Evolutionary conservation across 371 early-diverging fungal genomes (phyloP).

Genomic region (Haplosporangium sp.): DNA sequence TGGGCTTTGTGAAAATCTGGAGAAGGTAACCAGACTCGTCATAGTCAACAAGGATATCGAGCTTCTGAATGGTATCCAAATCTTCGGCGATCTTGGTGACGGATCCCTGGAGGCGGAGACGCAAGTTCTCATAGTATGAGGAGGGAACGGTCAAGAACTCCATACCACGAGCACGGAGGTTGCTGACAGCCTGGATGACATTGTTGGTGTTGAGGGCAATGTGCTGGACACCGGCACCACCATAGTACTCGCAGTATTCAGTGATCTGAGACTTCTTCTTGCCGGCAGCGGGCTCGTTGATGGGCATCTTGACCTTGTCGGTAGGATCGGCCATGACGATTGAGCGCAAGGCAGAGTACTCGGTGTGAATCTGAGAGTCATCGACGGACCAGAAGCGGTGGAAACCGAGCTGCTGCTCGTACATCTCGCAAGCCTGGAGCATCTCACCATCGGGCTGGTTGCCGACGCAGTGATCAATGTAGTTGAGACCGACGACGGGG

Average conservation of each 20-base stretch:
- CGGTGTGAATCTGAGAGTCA: slow-evolving; percentile 95
- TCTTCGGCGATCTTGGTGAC: slow-evolving; percentile 84
- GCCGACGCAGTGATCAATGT: slow-evolving; percentile 95
- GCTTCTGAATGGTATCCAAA: slow-evolving; percentile 81
- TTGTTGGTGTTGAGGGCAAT: slow-evolving; percentile 93
- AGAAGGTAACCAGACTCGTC: slow-evolving; percentile 96
- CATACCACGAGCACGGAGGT: slow-evolving; percentile 88
- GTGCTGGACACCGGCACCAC: slow-evolving; percentile 95
- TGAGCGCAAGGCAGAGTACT: slow-evolving; percentile 94
- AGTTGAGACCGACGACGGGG: slow-evolving; percentile 74
- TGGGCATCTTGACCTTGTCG: slow-evolving; percentile 95
- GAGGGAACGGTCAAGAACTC: slow-evolving; percentile 92
- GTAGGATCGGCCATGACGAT: slow-evolving; percentile 96
- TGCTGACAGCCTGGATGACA: slow-evolving; percentile 85
- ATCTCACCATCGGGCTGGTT: slow-evolving; percentile 96
- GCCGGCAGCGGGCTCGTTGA: slow-evolving; percentile 97
- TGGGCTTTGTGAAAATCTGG: slow-evolving; percentile 94
- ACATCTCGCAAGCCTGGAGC: slow-evolving; percentile 86
- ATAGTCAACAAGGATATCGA: slow-evolving; percentile 94
- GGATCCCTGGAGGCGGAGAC: slow-evolving; percentile 75
- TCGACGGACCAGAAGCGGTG: slow-evolving; percentile 99
- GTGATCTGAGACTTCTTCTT: slow-evolving; percentile 96
- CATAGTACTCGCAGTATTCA: slow-evolving; percentile 97
- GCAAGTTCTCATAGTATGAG: slow-evolving; percentile 91
- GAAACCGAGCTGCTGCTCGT: slow-evolving; percentile 92